Evolutionary conservation across 306 rosid species (phyloP).

Genomic region (Rosa rugosa): DNA sequence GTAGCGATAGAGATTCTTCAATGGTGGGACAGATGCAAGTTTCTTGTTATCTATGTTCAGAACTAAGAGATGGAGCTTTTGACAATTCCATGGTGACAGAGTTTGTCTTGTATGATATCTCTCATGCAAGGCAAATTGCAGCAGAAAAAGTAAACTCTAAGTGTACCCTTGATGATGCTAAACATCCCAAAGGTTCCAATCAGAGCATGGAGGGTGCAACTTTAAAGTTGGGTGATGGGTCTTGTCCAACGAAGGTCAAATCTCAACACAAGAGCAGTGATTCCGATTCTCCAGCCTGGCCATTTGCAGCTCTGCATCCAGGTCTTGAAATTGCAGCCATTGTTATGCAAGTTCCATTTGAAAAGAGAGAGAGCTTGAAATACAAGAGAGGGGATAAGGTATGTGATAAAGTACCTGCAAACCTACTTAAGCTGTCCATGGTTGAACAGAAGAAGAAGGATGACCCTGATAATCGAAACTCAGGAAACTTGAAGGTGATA

Average conservation of each 20-base stretch:
- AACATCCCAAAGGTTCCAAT: slow-evolving; percentile 42
- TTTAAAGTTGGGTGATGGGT: slow-evolving; percentile 26
- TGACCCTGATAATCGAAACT: slow-evolving; percentile 31
- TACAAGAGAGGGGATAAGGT: slow-evolving; percentile 40
- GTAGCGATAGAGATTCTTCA: slow-evolving; percentile 52
- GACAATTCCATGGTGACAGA: slow-evolving; percentile 76
- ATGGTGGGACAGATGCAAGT: slow-evolving; percentile 88
- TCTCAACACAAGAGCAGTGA: slow-evolving; percentile 45
- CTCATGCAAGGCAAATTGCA: slow-evolving; percentile 63
- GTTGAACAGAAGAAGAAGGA: slow-evolving; percentile 39
- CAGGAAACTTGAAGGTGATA: slow-evolving; percentile 71
- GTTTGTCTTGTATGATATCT: slow-evolving; percentile 72
- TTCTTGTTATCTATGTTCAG: slow-evolving; percentile 71
- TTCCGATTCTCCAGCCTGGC: slow-evolving; percentile 40
- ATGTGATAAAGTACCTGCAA: slow-evolving; percentile 31
- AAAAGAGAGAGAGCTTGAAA: slow-evolving; percentile 60
- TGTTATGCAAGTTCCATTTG: slow-evolving; percentile 65
- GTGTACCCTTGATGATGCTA: slow-evolving; percentile 32
- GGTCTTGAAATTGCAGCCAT: slow-evolving; percentile 73
- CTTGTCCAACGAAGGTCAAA: slow-evolving; percentile 39
- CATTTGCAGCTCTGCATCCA: slow-evolving; percentile 45
- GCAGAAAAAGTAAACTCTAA: slow-evolving; percentile 37
- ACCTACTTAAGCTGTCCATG: slow-evolving; percentile 40
- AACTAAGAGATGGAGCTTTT: slow-evolving; percentile 52
- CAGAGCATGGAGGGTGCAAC: slow-evolving; percentile 39